Percentiles rank a stretch among this genome's conserved stretches.
These are phyloP conservation scores for Centaurea solstitialis DNA, from an alignment of 129 eudicot species.

Conservation along the genomic window DNA sequence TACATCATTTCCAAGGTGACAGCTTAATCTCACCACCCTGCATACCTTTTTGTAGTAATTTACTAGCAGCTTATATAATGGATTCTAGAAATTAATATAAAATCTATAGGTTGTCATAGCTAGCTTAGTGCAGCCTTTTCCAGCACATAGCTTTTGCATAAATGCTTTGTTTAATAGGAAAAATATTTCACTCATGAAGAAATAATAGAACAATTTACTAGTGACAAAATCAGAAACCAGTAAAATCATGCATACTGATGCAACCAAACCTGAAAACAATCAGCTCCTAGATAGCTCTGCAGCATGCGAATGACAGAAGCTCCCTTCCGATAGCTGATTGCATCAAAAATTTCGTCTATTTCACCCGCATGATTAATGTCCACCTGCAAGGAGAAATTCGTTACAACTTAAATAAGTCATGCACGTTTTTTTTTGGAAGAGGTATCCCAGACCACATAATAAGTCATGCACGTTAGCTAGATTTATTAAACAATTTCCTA, in stretches of 20 bases:
- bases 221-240: neutral
- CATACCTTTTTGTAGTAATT: no score
- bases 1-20: no score
- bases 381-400: slow-evolving; percentile 51
- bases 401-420: neutral
- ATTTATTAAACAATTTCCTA: neutral
- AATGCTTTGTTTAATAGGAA: slow-evolving; percentile 6
- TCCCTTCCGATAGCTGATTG: slow-evolving; percentile 93
- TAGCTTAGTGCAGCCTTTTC: neutral
- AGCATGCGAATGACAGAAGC: slow-evolving; percentile 98
- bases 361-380: slow-evolving; percentile 93
- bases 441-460: no score
- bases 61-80: neutral
- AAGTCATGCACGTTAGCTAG: neutral
- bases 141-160: neutral
- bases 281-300: slow-evolving; percentile 94
- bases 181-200: neutral
- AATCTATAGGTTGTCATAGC: neutral
- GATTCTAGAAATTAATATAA: neutral
- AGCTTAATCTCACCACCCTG: no score
- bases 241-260: neutral
- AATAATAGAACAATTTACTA: neutral
- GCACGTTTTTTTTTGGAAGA: no score
- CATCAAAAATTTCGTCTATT: slow-evolving; percentile 98
- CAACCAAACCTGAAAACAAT: slow-evolving; percentile 75